phyloP scores from a whole-genome alignment of 495 filamentous ascomycete species.

The Aspergillus panamensis region DNA sequence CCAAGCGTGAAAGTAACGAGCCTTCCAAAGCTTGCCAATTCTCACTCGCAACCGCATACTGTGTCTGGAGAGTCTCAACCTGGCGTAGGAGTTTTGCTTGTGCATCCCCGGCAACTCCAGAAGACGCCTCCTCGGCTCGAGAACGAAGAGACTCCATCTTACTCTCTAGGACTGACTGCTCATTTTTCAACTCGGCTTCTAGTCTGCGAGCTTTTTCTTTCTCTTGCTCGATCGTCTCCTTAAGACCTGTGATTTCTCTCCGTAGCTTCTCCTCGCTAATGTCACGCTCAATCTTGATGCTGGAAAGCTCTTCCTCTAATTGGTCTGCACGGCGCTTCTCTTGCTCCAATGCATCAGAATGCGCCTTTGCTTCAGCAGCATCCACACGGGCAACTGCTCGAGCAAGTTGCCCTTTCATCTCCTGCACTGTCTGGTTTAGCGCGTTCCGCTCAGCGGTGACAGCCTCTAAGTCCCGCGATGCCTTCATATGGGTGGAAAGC shows the following conservation, averaged over 20 bases:
- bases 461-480: slow-evolving; percentile 67
- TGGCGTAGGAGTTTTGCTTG: slow-evolving; percentile 90
- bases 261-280: slow-evolving; percentile 65
- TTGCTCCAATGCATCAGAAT: slow-evolving; percentile 65
- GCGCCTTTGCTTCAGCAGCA: slow-evolving; percentile 61
- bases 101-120: slow-evolving; percentile 73
- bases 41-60: slow-evolving; percentile 89
- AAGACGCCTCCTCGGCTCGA: slow-evolving; percentile 85
- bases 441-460: slow-evolving; percentile 62
- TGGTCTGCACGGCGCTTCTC: slow-evolving; percentile 64
- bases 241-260: slow-evolving; percentile 64
- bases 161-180: slow-evolving; percentile 77
- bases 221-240: slow-evolving; percentile 70
- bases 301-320: slow-evolving; percentile 69
- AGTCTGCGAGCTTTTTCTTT: slow-evolving; percentile 64
- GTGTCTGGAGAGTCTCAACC: slow-evolving; percentile 91
- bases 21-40: slow-evolving; percentile 97
- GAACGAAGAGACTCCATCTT: slow-evolving; percentile 85
- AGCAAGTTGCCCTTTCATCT: slow-evolving; percentile 66
- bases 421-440: slow-evolving; percentile 61
- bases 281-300: slow-evolving; percentile 71
- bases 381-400: slow-evolving; percentile 64
- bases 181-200: slow-evolving; percentile 77
- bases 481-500: slow-evolving; percentile 59
- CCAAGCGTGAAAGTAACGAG: slow-evolving; percentile 68